Base-by-base conservation (phyloP, 805 yeast species). In the Teunomyces lycoperdinae region DNA sequence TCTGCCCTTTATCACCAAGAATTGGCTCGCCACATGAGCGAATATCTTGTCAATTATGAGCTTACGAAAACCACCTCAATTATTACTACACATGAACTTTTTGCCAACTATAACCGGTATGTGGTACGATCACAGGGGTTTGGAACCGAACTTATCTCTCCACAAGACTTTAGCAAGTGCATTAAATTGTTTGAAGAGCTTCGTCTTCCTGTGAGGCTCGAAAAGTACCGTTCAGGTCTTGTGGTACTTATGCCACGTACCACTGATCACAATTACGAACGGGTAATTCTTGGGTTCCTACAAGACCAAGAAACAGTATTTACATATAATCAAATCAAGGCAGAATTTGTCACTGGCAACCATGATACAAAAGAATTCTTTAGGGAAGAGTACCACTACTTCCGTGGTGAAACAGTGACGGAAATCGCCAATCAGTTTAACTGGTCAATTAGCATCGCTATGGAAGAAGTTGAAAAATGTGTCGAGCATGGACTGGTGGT, bases 1-100 rank as follows among this genome's bases (percentile, higher is more conserved):
- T 66, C 73, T 5, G 48, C 59, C 10, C 55, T 76, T n/a, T 79
- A 77, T 50, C 66, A 78, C 27, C 80, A 81, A 49, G 96, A 89
- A 57, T 68, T 89, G 13, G 80, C 97, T 0, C 75, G 96, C 45
- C 91, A 89, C 58, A 61, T 92, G 2, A 83, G 89, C 35, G 96
- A 87, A 56, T 90, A 81, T 62, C 68, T 87, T 51, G 58, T 58
- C 5, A 65, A 51, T 33, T 58, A 51, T 39, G 65, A 61, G 46
- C 58, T 73, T 39, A 62, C 66, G 3, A 60, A 56, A 39, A 43
- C 51, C 4, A 64, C 73, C 3, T 63, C 75, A 5, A 72, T 73
- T 69, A 62, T 70, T 24, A 69, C 78, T 3, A 49, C 64, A 1
- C 76, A 68, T 49, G 78, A 73, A 47, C 52, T 67, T n/a, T 73